A percentile compares a stretch with the other conserved stretches of the same genome.
Conservation (phyloP, 2,329 filamentous ascomycete genomes). For the Botrytis galanthina region DNA sequence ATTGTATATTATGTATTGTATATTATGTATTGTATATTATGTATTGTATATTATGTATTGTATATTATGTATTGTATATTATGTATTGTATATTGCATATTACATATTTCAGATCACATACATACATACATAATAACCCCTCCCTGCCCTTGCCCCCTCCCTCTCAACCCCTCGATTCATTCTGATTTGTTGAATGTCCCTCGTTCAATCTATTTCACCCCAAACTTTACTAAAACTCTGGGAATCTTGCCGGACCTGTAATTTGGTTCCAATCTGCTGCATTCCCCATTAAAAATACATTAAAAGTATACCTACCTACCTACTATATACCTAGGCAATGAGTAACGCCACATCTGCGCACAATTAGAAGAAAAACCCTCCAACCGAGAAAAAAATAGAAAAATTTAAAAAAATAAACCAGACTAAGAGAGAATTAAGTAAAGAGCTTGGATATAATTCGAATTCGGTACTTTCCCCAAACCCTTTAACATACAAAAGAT, state of each 20-base stretch:
- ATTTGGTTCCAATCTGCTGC: not conserved
- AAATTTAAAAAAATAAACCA: not conserved
- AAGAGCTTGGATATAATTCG: slow-evolving; percentile 7
- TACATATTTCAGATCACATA: not conserved
- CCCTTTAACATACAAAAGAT: not conserved
- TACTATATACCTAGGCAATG: too few species aligned
- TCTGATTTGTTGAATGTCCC: not conserved
- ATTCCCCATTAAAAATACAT: not conserved
- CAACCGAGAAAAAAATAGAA: not conserved
- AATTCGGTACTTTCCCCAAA: slow-evolving; percentile 1
- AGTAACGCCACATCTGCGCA: not conserved
- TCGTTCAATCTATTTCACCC: not conserved
- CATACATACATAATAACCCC: not conserved
- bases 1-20: too few species aligned
- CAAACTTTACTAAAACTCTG: not conserved
- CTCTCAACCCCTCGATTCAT: not conserved
- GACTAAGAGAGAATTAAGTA: not conserved
- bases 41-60: too few species aligned
- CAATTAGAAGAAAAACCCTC: not conserved
- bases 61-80: too few species aligned
- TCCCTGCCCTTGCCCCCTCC: not conserved
- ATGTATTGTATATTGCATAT: not conserved
- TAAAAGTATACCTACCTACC: too few species aligned
- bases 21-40: not conserved
- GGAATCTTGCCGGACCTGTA: not conserved